These are phyloP conservation scores for Mortierella sp. DNA, from an alignment of 371 early-diverging fungal genomes.

Conservation along the genomic window DNA sequence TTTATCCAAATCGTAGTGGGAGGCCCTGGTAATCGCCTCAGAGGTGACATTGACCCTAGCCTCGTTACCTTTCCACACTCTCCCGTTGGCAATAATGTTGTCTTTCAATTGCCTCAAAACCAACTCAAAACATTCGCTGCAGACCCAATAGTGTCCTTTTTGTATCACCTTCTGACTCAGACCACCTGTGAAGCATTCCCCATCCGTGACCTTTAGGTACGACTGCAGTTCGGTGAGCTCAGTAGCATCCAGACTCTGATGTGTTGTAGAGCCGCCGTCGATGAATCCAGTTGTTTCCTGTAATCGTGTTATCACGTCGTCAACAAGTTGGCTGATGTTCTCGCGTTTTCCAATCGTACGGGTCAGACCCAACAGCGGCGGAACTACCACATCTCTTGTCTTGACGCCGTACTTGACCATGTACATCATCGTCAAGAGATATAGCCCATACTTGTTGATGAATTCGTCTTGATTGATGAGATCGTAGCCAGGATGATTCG, in stretches of 20 bases:
- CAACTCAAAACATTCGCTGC: not conserved
- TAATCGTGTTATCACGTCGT: not conserved
- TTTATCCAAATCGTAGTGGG: not conserved
- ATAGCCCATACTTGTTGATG: constrained; percentile 8
- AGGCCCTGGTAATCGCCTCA: not conserved
- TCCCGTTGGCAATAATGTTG: not conserved
- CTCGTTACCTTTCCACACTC: not conserved
- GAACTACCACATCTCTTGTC: not conserved
- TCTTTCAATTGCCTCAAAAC: not conserved
- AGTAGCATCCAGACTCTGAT: too few relatives aligned
- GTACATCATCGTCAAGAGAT: constrained; percentile 1
- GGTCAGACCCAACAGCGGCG: not conserved
- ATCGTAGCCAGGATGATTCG: constrained; percentile 8
- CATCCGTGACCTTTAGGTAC: constrained; percentile 7
- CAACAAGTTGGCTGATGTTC: not conserved
- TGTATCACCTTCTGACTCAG: not conserved
- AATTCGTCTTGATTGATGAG: not conserved
- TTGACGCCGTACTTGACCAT: constrained; percentile 1
- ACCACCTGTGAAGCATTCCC: constrained; percentile 1
- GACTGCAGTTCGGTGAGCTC: not conserved
- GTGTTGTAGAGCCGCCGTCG: not conserved
- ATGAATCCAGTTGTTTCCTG: not conserved
- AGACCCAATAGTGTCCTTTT: not conserved
- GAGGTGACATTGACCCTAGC: not conserved
- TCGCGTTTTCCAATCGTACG: not conserved